A percentile compares a stretch with the other conserved stretches of the same genome.
Evolutionary conservation across 805 yeast genomes (phyloP).

Genomic region (Wickerhamiella cacticola): DNA sequence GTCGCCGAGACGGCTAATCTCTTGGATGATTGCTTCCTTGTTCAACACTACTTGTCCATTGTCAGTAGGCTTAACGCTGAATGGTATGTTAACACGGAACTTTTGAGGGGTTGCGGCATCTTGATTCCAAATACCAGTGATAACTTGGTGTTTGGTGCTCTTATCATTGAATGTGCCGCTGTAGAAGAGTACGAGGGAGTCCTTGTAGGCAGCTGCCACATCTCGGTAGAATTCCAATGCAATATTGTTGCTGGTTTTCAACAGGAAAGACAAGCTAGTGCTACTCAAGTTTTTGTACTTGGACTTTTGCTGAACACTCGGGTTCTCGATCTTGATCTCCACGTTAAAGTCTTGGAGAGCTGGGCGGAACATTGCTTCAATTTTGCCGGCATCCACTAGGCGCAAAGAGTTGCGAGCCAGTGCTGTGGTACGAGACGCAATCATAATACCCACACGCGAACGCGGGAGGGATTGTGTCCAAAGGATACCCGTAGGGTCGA

Average conservation of each 20-base stretch:
- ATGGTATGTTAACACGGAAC: constrained; percentile 70
- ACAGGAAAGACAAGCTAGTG: constrained; percentile 31
- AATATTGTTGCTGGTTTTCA: constrained; percentile 42
- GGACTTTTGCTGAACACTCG: constrained; percentile 33
- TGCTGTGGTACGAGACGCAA: constrained; percentile 80
- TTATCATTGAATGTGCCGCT: constrained; percentile 37
- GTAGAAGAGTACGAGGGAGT: constrained; percentile 56
- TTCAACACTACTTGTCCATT: constrained; percentile 36
- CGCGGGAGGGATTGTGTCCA: constrained; percentile 55
- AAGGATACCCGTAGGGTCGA: constrained; percentile 73
- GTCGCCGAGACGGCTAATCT: constrained; percentile 40
- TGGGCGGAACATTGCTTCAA: constrained; percentile 60
- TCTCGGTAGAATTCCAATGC: constrained; percentile 48
- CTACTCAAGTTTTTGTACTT: constrained; percentile 28
- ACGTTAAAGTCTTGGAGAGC: constrained; percentile 78
- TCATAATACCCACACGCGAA: constrained; percentile 43
- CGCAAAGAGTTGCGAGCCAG: constrained; percentile 64
- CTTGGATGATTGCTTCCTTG: constrained; percentile 58
- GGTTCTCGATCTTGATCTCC: constrained; percentile 46
- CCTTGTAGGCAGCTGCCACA: constrained; percentile 49
- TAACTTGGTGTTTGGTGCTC: constrained; percentile 34
- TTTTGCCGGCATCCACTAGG: constrained; percentile 29
- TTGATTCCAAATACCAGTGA: constrained; percentile 77
- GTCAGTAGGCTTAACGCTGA: constrained; percentile 39
- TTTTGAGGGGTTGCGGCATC: constrained; percentile 42